Evolutionary conservation across 2,329 filamentous ascomycete genomes (phyloP).

Genomic region (Nemania sp.): DNA sequence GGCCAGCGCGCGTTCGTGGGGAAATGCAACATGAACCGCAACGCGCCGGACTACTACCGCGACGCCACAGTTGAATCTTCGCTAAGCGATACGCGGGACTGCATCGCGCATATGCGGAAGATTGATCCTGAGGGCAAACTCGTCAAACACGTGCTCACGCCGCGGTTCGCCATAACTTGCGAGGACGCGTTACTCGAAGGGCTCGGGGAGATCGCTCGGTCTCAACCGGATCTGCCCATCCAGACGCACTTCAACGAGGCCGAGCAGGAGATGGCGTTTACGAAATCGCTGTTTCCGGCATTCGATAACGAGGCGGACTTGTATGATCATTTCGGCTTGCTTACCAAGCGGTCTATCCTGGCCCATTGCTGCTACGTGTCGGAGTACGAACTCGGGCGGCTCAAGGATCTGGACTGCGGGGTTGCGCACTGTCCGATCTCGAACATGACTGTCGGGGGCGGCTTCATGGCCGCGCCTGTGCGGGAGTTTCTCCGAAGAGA

Average conservation of each 20-base stretch:
- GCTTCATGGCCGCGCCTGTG: constrained; percentile 64
- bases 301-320: constrained; percentile 62
- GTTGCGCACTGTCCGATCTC: constrained; percentile 67
- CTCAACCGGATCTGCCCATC: constrained; percentile 56
- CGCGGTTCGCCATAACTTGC: constrained; percentile 65
- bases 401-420: constrained; percentile 56
- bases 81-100: constrained; percentile 51
- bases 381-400: constrained; percentile 55
- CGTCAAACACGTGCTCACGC: constrained; percentile 57
- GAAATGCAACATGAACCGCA: constrained; percentile 65
- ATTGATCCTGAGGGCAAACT: constrained; percentile 50
- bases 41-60: constrained; percentile 56
- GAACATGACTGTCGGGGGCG: constrained; percentile 65
- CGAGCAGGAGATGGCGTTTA: constrained; percentile 60
- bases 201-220: constrained; percentile 55
- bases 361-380: constrained; percentile 68
- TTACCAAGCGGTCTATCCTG: constrained; percentile 60
- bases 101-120: constrained; percentile 50
- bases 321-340: constrained; percentile 58
- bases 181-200: constrained; percentile 56
- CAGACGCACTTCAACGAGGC: constrained; percentile 72
- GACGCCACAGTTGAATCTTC: constrained; percentile 53
- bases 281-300: constrained; percentile 57
- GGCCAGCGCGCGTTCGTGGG: constrained; percentile 64
- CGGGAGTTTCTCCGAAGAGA: constrained; percentile 58